Evolutionary conservation across 192 early-diverging fungal species (phyloP), one percentile per base, ranked within the genome.

Genomic region (Geranomyces variabilis): DNA sequence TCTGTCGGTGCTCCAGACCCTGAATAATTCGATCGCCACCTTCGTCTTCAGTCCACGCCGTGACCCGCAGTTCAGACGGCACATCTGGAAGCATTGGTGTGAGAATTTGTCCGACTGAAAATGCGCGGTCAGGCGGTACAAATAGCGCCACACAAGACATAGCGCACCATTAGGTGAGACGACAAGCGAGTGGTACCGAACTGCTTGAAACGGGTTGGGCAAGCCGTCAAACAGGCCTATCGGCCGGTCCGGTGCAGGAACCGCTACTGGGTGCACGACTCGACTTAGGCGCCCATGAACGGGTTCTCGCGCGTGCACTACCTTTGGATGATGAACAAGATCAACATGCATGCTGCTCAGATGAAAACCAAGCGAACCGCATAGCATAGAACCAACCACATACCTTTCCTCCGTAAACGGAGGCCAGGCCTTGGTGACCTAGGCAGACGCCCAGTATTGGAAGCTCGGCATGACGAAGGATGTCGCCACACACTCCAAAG

Each of bases 371-470:
- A 36, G 7, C 48, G 0, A 15, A 0, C 60, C 34, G 21, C 9
- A 45, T 15, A 43, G 19, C 21, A 60, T 30, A 33, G 1, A 28
- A 45, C 17, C 58, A 12, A 8, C 22, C 41, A 41, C 36, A 17
- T 80, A 89, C 88, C 67, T 78, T 77, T 4, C 81, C 91, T 13
- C 92, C 93, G 67, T 87, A 90, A 6, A 77, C 78, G 26, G 69
- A 48, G 0, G 89, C 94, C 47, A 97, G 89, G 1, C 93, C 95
- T 69, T 98, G 95, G 78, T 96, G 93, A 0, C 96, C 96, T 45
- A 98, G 82, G 78, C 96, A 98, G 0, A 98, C 90, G 31, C 95
- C 96, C 58, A 98, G 86, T 8, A 96, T 79, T 7, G 96, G 94
- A 55, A 88, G 67, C n/a, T 51, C 31, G 1, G 75, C 62, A 31